These are phyloP conservation scores for Quercus variabilis DNA, from an alignment of 306 rosid genomes.

Conservation along the genomic window DNA sequence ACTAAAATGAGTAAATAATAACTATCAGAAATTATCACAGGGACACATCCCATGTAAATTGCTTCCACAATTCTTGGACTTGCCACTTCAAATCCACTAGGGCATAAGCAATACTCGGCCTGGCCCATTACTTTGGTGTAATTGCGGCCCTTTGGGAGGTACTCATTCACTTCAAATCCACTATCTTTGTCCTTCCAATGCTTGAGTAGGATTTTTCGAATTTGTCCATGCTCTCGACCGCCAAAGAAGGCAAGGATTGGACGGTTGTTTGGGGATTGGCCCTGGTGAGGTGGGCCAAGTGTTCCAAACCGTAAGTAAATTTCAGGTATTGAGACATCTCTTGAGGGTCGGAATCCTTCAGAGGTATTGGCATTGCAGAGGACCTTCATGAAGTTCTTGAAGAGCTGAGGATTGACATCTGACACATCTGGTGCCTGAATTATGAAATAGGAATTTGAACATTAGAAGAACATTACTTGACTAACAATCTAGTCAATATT, in stretches of 20 bases:
- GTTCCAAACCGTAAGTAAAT: constrained; percentile 45
- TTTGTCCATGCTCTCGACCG: constrained; percentile 59
- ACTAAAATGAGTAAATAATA: constrained; percentile 67
- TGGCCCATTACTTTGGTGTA: constrained; percentile 56
- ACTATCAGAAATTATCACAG: constrained; percentile 51
- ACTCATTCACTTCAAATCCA: constrained; percentile 62
- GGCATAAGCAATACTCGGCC: constrained; percentile 72
- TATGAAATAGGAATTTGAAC: background rate
- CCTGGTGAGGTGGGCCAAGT: constrained; percentile 34
- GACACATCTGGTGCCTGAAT: constrained; percentile 65
- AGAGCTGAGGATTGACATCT: constrained; percentile 44
- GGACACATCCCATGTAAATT: constrained; percentile 62
- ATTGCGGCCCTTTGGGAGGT: constrained; percentile 42
- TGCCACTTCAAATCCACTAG: constrained; percentile 80
- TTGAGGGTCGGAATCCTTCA: constrained; percentile 55
- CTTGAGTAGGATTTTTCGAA: constrained; percentile 42
- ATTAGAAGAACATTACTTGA: background rate
- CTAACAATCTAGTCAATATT: background rate
- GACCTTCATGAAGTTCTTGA: constrained; percentile 52
- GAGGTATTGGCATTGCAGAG: constrained; percentile 75
- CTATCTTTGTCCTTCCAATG: constrained; percentile 63
- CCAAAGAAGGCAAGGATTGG: constrained; percentile 61
- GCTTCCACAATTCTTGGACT: constrained; percentile 85
- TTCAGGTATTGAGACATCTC: constrained; percentile 68
- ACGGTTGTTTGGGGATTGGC: constrained; percentile 29